Base-by-base conservation (phyloP, 2,329 filamentous ascomycete genomes). In the Macrophomina pseudophaseolina region DNA sequence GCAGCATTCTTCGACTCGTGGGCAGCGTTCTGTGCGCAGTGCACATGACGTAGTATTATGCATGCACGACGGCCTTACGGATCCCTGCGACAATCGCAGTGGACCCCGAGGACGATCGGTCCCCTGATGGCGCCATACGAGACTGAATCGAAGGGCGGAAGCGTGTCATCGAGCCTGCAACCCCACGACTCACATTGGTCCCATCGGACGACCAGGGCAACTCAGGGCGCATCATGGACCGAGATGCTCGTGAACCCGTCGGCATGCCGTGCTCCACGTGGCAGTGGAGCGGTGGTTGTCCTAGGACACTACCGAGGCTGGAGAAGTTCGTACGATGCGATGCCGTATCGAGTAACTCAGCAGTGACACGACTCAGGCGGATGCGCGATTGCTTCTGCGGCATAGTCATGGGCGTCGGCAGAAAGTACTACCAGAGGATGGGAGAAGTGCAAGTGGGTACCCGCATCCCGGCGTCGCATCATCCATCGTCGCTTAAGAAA, bases 51-150 rank as follows among this genome's bases (percentile, higher is more conserved):
- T 59, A 59, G 38, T 16, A 33, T 28, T 42, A 40, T 56, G 35
- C 52, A 56, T 44, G 42, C 42, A 44, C 16, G 11, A 14, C 42
- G 42, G 42, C 42, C 33, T 14, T 23, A 40, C 30, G 1, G 38
- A 18, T 62, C 58, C 58, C 44, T 62, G 58, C 18, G 44, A 11
- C 58, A 62, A 62, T 62, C 58, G 58, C 5, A 14, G 42, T 44
- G 12, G 11, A 62, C 30, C 58, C 58, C 44, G 58, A 18, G 58
- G 58, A 11, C 58, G 58, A 62, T 62, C 58, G 16, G 23, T 23
- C 23, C 23, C 23, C 46, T 28, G 9, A 28, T 48, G 56, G 18
- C 38, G 54, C 30, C 54, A 59, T 44, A 23, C 14, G 28, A 38
- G 32, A 6, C 56, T 62, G 58, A 62, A 18, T 62, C 58, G 58